Evolutionary conservation across 306 rosid species (phyloP).

Genomic region (Quercus berberidifolia): DNA sequence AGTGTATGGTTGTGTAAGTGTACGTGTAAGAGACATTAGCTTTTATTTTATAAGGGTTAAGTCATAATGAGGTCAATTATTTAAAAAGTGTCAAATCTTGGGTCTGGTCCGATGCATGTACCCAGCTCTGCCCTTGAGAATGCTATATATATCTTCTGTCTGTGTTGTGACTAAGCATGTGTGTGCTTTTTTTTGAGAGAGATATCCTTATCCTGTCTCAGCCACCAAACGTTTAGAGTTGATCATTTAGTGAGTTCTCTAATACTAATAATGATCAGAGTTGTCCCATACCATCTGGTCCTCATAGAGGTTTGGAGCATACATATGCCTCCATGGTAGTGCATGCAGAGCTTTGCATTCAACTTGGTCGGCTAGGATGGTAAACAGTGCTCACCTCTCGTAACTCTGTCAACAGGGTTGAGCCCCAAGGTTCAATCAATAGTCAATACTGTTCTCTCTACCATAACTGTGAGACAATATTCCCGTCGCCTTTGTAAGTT

Average conservation of each 20-base stretch:
- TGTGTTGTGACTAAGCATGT: not conserved
- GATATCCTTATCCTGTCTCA: not conserved
- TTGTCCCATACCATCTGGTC: not conserved
- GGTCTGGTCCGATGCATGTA: too few species aligned
- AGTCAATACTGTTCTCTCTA: not conserved
- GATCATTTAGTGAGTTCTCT: not conserved
- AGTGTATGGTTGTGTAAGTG: too few species aligned
- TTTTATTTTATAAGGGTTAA: too few species aligned
- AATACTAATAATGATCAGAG: not conserved
- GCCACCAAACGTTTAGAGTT: not conserved
- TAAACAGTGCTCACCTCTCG: conserved; percentile 43
- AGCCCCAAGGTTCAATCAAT: not conserved
- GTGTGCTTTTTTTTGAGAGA: not conserved
- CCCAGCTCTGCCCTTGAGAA: too few species aligned
- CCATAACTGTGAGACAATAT: not conserved
- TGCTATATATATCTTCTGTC: not conserved
- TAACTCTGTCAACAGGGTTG: conserved; percentile 33
- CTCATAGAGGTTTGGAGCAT: not conserved
- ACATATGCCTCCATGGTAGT: conserved; percentile 16
- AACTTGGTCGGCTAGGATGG: conserved; percentile 4
- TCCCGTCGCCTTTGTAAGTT: not conserved
- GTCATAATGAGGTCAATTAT: too few species aligned
- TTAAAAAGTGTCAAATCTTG: too few species aligned
- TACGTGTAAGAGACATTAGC: too few species aligned
- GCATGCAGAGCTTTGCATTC: not conserved